Conservation (phyloP, 2,329 filamentous ascomycete genomes). For the Escovopsis sp. region DNA sequence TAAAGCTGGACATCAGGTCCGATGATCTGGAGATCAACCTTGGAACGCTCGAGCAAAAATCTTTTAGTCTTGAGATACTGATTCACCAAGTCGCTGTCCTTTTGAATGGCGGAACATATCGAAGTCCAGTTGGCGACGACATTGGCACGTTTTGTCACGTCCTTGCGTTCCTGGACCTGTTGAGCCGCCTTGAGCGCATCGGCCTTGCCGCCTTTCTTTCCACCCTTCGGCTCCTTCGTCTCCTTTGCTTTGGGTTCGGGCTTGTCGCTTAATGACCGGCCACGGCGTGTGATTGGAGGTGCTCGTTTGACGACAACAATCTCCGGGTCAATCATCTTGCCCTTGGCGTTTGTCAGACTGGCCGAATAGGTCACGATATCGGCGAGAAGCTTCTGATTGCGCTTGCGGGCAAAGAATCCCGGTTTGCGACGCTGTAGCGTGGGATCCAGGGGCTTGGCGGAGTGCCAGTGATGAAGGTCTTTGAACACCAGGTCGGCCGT, state of each 20-base stretch:
- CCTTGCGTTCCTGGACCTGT: conserved; percentile 20
- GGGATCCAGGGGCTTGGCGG: conserved; percentile 33
- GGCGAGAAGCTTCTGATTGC: conserved; percentile 50
- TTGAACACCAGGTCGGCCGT: conserved; percentile 24
- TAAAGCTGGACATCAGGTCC: conserved; percentile 22
- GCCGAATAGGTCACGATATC: conserved; percentile 56
- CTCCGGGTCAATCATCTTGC: conserved; percentile 49
- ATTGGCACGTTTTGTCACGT: background rate
- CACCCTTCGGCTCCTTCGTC: conserved; percentile 10
- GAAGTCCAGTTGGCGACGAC: background rate
- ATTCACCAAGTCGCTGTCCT: conserved; percentile 24
- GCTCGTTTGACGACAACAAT: conserved; percentile 36
- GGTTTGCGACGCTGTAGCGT: conserved; percentile 9
- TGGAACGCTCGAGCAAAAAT: conserved; percentile 29
- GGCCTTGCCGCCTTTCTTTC: conserved; percentile 19
- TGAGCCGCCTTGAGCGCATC: conserved; percentile 20
- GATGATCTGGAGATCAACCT: conserved; percentile 14
- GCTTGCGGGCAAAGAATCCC: conserved; percentile 22
- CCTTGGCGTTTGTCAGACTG: conserved; percentile 50
- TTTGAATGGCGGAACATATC: conserved; percentile 25
- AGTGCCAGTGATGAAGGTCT: conserved; percentile 48
- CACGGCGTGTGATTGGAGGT: too few species aligned
- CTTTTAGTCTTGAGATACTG: conserved; percentile 34
- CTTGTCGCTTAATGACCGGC: conserved; percentile 5
- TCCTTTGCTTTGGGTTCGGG: conserved; percentile 7